Evolutionary conservation across 305 asterid genomes (phyloP).

Genomic region (Fraxinus sp.): DNA sequence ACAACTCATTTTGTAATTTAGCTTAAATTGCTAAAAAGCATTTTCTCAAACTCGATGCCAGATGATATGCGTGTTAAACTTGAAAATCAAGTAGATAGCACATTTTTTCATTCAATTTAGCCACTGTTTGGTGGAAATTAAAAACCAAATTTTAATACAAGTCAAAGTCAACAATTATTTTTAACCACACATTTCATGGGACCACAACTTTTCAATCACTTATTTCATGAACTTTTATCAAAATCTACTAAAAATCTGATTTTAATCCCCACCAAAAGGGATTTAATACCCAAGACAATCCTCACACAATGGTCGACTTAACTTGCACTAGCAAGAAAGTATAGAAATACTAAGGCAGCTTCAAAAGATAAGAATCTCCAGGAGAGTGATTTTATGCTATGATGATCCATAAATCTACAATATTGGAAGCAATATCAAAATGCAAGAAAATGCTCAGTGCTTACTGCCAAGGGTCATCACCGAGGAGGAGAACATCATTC

Average conservation of each 20-base stretch:
- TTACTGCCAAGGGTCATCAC: constrained; percentile 99
- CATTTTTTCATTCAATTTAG: not conserved
- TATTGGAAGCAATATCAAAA: constrained; percentile 3
- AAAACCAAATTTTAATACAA: too few relatives aligned
- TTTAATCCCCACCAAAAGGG: too few relatives aligned
- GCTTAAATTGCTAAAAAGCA: not conserved
- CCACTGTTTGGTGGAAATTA: too few relatives aligned
- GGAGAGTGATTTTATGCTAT: not conserved
- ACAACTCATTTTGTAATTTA: not conserved
- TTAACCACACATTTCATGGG: too few relatives aligned
- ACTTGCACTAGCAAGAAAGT: not conserved
- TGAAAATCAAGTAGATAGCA: not conserved
- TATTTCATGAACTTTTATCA: too few relatives aligned
- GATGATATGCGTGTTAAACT: not conserved
- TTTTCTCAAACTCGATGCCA: not conserved
- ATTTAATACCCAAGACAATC: not conserved
- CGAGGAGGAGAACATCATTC: constrained; percentile 93
- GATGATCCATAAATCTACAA: not conserved
- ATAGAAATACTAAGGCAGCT: not conserved
- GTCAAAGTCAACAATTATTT: too few relatives aligned
- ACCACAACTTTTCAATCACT: too few relatives aligned
- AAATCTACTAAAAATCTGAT: too few relatives aligned
- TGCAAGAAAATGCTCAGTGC: constrained; percentile 25
- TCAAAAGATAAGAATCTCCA: not conserved
- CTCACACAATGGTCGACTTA: not conserved